Conservation (phyloP, 2,329 filamentous ascomycete genomes). For the Penicillium sp. region DNA sequence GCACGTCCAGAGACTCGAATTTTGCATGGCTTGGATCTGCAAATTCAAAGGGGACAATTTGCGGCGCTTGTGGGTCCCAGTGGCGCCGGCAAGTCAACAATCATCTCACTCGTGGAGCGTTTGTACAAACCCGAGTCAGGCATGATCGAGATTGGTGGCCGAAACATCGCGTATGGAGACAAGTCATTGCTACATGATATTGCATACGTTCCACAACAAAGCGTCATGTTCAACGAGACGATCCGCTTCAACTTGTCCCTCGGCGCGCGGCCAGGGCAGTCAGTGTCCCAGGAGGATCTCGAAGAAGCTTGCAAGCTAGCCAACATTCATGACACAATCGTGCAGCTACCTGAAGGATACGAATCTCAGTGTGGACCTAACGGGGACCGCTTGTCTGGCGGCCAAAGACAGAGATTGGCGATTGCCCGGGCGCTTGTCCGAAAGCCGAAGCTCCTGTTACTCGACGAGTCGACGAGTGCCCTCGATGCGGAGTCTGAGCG, state of each 20-base stretch:
- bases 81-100: constrained; percentile 68
- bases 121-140: constrained; percentile 57
- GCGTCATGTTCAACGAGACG: constrained; percentile 49
- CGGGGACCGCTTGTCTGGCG: constrained; percentile 54
- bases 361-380: constrained; percentile 54
- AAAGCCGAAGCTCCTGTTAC: constrained; percentile 55
- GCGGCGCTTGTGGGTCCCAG: constrained; percentile 65
- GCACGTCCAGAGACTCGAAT: constrained; percentile 61
- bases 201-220: constrained; percentile 50
- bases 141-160: constrained; percentile 53
- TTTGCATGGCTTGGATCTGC: constrained; percentile 58
- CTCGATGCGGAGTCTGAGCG: constrained; percentile 57
- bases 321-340: constrained; percentile 70
- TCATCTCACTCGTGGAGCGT: constrained; percentile 59
- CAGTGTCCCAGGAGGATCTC: constrained; percentile 61
- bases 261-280: constrained; percentile 52
- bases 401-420: constrained; percentile 60
- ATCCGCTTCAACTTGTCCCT: constrained; percentile 50
- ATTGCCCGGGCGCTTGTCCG: constrained; percentile 60
- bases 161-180: constrained; percentile 44
- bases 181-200: constrained; percentile 48
- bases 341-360: constrained; percentile 61
- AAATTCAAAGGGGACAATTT: constrained; percentile 49
- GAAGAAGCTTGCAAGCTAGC: constrained; percentile 66
- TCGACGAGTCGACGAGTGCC: constrained; percentile 63